Conservation (phyloP, 2,329 filamentous ascomycete species). For the Nothopassalora personata region DNA sequence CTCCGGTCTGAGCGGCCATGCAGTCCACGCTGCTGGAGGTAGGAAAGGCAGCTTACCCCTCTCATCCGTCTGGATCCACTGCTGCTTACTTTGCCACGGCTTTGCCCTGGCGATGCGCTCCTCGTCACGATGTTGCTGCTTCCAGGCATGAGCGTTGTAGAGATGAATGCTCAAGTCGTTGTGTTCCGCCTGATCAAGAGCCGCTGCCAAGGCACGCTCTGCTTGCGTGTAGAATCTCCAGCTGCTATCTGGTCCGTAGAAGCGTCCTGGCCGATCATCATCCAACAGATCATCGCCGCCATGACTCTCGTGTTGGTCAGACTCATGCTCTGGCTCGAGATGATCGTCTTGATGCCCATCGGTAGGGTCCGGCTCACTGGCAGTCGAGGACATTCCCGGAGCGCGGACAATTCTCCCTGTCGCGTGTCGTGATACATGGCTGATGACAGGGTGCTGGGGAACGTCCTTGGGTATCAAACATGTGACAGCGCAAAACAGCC, state of each 20-base stretch:
- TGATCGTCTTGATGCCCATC: not conserved
- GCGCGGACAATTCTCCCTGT: not conserved
- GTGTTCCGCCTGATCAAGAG: conserved; percentile 58
- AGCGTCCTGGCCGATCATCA: conserved; percentile 54
- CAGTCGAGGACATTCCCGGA: conserved; percentile 18
- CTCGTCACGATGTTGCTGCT: conserved; percentile 39
- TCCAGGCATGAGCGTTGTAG: conserved; percentile 70
- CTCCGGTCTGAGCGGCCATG: conserved; percentile 69
- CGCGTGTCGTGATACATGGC: conserved; percentile 1
- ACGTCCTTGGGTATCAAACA: not conserved
- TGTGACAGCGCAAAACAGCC: not conserved
- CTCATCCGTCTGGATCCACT: conserved; percentile 35
- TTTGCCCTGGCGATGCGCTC: conserved; percentile 4
- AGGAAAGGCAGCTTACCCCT: conserved; percentile 35
- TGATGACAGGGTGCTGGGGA: not conserved
- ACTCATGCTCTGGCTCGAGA: not conserved
- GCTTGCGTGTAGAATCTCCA: conserved; percentile 60
- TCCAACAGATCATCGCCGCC: conserved; percentile 3
- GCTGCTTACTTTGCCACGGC: conserved; percentile 38
- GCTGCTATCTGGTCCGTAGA: conserved; percentile 59
- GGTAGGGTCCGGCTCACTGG: conserved; percentile 6
- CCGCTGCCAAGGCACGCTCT: conserved; percentile 58
- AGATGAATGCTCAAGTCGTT: conserved; percentile 69
- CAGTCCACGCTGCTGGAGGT: conserved; percentile 63
- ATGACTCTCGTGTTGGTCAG: not conserved